Evolutionary conservation across 805 yeast genomes (phyloP).

Genomic region (Zygosaccharomyces lentus): DNA sequence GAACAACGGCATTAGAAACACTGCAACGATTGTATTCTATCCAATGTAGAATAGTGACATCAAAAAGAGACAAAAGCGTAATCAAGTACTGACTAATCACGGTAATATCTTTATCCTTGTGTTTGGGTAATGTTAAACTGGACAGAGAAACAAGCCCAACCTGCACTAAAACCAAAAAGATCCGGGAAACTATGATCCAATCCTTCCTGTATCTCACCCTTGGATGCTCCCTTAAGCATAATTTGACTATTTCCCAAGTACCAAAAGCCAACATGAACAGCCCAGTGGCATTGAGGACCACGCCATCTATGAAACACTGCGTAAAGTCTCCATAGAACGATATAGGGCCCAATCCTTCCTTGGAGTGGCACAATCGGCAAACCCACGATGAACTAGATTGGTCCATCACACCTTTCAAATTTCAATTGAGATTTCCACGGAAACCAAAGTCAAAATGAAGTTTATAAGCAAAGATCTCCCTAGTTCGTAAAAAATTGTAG

Average conservation of each 20-base stretch:
- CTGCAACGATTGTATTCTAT: conserved; percentile 64
- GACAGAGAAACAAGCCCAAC: conserved; percentile 29
- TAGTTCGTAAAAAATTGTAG: neutral
- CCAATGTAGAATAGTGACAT: conserved; percentile 58
- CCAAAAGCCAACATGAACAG: conserved; percentile 44
- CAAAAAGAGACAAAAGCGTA: conserved; percentile 39
- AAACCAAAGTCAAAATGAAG: neutral
- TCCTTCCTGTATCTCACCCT: conserved; percentile 37
- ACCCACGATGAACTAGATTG: conserved; percentile 7
- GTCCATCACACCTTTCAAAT: conserved; percentile 1
- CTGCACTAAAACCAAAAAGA: conserved; percentile 34
- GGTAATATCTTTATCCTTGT: conserved; percentile 19
- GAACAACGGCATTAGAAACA: conserved; percentile 62
- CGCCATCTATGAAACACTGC: conserved; percentile 56
- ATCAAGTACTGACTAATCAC: conserved; percentile 25
- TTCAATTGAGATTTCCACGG: neutral
- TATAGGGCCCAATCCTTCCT: conserved; percentile 43
- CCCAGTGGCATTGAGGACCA: conserved; percentile 41
- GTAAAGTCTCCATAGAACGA: conserved; percentile 52
- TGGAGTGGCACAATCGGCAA: conserved; percentile 28
- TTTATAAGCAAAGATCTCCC: neutral
- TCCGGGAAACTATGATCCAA: conserved; percentile 37
- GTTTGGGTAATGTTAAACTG: conserved; percentile 20
- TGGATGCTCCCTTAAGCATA: conserved; percentile 23
- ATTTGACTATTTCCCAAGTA: conserved; percentile 32